A percentile compares a stretch with the other conserved stretches of the same genome.
Evolutionary conservation across 495 filamentous ascomycete genomes (phyloP).

Genomic region (Articulospora tetracladia): DNA sequence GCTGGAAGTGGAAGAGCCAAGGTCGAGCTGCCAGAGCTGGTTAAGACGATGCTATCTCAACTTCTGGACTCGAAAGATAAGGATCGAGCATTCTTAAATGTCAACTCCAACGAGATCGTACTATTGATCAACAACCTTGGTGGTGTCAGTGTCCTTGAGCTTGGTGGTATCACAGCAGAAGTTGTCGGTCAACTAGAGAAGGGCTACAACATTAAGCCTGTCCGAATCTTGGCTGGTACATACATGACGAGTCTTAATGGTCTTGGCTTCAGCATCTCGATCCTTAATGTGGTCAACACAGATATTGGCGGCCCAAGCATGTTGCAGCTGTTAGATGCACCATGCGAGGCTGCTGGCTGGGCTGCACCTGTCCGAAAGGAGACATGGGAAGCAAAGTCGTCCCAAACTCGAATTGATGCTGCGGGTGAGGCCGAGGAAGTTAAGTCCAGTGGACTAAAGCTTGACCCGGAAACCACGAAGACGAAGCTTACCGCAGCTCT

Average conservation of each 20-base stretch:
- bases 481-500: slow-evolving; percentile 64
- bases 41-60: slow-evolving; percentile 75
- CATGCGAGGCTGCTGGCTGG: slow-evolving; percentile 85
- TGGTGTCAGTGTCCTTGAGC: slow-evolving; percentile 82
- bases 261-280: slow-evolving; percentile 82
- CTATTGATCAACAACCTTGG: slow-evolving; percentile 92
- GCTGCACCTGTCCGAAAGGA: slow-evolving; percentile 62
- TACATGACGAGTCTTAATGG: slow-evolving; percentile 91
- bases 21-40: slow-evolving; percentile 63
- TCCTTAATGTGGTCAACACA: slow-evolving; percentile 78
- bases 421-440: slow-evolving; percentile 39
- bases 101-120: slow-evolving; percentile 62
- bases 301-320: slow-evolving; percentile 76
- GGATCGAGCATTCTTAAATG: slow-evolving; percentile 75
- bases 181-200: slow-evolving; percentile 71
- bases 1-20: slow-evolving; percentile 71
- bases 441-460: slow-evolving; percentile 65
- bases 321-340: slow-evolving; percentile 82
- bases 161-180: slow-evolving; percentile 86
- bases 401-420: slow-evolving; percentile 36
- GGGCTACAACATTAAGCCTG: slow-evolving; percentile 67
- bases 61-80: slow-evolving; percentile 74
- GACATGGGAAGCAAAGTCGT: slow-evolving; percentile 53
- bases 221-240: slow-evolving; percentile 61
- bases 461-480: slow-evolving; percentile 56